Evolutionary conservation across 1,284 basidiomycete species (phyloP), one percentile per base, ranked within the genome.

Genomic region (Coniophora puteana): DNA sequence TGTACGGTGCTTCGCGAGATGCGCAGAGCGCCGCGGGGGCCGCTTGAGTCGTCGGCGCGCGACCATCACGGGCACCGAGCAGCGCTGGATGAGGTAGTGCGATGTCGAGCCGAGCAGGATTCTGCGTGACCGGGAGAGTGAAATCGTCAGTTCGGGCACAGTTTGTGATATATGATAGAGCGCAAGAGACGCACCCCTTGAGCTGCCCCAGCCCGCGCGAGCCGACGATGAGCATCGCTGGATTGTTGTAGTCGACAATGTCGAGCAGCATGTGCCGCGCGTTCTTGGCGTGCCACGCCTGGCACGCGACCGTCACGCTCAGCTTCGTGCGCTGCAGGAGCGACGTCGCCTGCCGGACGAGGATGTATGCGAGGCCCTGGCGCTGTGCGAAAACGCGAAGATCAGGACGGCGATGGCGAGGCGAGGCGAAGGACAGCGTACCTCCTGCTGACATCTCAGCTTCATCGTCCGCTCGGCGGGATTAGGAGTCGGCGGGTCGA

Each of bases 71-170:
- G 89, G 93, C 0, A 91, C 91, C 4, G 83, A 88, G 41, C 83
- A 89, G 67, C 92, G 93, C 67, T 93, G 93, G 31, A 98, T 92
- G 36, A 98, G 81, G 61, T 99, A 99, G 63, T 98, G 92, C 4
- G 91, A 95, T 1, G 93, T 97, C 3, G 92, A 95, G n/a, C 94
- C 94, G 26, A 98, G 83, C 5, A 98, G 73, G 55, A 97, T 95
- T 18, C 93, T 93, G 54, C 8, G 37, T n/a, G 8, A 26, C n/a
- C n/a, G n/a, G n/a, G n/a, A n/a, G n/a, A n/a, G n/a, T n/a, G n/a
- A n/a, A n/a, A n/a, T n/a, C n/a, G n/a, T n/a, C n/a, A n/a, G n/a
- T n/a, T n/a, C n/a, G n/a, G n/a, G n/a, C n/a, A n/a, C n/a, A n/a
- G n/a, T n/a, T n/a, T n/a, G n/a, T n/a, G n/a, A n/a, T n/a, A n/a